Evolutionary conservation across 164 flowering plant species (phyloP), one percentile per base, ranked within the genome.

Genomic region (Aristolochia californica): DNA sequence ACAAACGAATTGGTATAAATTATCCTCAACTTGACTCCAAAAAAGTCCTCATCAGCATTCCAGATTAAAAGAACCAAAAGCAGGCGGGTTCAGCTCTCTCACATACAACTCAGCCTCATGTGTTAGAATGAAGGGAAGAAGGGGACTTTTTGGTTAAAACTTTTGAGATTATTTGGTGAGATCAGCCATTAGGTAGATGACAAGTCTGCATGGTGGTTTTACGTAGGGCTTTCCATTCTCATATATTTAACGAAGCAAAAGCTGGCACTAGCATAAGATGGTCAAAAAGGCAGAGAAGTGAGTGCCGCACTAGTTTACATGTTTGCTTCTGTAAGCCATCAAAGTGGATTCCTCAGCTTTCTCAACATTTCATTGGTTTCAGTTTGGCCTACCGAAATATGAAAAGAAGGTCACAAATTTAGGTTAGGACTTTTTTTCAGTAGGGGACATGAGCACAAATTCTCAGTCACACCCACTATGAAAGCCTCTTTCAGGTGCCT

Each of bases 261-360:
- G 55, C 23, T 55, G 2, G 55, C 43, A 67, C 63, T 61, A 59
- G 51, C 64, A 61, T 62, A 54, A 55, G 62, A 61, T 59, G 70
- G 75, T 70, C 77, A 68, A 69, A 72, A 75, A 71, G 49, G 5
- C 17, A 43, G 22, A 45, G 65, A 14, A 51, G 28, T 20, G 48
- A 59, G 66, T 62, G 67, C 65, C 55, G 65, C 30, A 38, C 28
- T 62, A 18, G 65, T 58, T 66, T 65, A 44, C 43, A 65, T 63
- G 66, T 70, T 66, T 64, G 68, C 75, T 68, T 64, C 53, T 72
- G 74, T 63, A 66, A 72, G 72, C 72, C 70, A 72, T 69, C 75
- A 51, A 74, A 74, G 70, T 69, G 72, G 82, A 76, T 72, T 76
- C 80, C 66, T 64, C 72, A 65, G 56, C 71, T 61, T 66, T 72